Percentiles rank a stretch among this genome's conserved stretches.
Conservation (phyloP, 306 rosid species). For the Casuarina cunninghamiana region DNA sequence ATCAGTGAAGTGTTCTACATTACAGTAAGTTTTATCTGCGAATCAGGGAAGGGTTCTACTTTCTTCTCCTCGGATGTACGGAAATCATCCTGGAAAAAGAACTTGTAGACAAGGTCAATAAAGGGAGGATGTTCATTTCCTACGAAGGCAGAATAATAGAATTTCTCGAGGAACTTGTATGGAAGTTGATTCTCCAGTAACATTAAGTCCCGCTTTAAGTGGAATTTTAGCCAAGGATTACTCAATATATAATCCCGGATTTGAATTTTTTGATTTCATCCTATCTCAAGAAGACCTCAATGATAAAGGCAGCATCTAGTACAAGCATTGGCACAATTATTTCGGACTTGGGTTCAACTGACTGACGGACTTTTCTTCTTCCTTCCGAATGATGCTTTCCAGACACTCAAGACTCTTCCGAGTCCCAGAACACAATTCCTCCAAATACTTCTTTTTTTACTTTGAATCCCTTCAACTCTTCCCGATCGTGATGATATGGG, state of each 20-base stretch:
- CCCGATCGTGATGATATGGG: constrained; percentile 12
- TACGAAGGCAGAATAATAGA: neutral
- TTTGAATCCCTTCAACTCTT: constrained; percentile 1
- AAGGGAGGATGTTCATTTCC: neutral
- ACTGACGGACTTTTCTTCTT: neutral
- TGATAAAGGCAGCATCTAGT: constrained; percentile 28
- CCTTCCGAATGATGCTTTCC: neutral
- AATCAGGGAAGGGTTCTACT: neutral
- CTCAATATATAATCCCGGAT: neutral
- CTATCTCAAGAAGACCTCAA: constrained; percentile 21
- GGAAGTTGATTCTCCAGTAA: constrained; percentile 39
- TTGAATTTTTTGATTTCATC: fast-evolving
- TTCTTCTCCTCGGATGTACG: neutral
- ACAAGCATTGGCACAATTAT: neutral
- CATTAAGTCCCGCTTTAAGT: constrained; percentile 23
- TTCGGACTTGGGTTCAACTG: too few relatives aligned
- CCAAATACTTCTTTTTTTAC: neutral
- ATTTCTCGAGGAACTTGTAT: constrained; percentile 1
- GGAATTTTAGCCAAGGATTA: neutral
- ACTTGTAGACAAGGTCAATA: neutral
- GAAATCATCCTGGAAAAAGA: neutral
- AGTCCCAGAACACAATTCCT: neutral
- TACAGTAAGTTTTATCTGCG: too few relatives aligned
- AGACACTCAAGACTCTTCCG: neutral
- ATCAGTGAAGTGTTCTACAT: neutral